Conservation (phyloP, 306 rosid species). For the Abrus precatorius region DNA sequence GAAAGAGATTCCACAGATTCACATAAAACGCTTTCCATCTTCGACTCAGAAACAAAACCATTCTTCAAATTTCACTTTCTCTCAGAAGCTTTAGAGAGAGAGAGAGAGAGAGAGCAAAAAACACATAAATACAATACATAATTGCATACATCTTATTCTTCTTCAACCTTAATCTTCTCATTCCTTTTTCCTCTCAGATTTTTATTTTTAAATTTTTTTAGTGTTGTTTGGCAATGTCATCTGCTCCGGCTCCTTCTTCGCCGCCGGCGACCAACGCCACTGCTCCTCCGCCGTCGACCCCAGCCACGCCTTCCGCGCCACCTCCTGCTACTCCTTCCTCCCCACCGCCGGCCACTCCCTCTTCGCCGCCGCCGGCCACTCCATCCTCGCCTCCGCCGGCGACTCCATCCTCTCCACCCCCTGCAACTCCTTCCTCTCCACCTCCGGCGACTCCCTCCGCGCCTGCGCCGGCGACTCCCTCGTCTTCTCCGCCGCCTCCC, state of each 20-base stretch:
- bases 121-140: not conserved
- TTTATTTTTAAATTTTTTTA: not conserved
- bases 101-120: slow-evolving; percentile 52
- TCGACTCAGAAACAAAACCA: slow-evolving; percentile 10
- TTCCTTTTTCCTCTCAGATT: not conserved
- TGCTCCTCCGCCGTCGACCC: slow-evolving; percentile 58
- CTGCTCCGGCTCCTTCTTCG: slow-evolving; percentile 64
- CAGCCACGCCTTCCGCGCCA: slow-evolving; percentile 40
- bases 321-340: slow-evolving; percentile 40
- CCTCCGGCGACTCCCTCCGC: slow-evolving; percentile 51
- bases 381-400: slow-evolving; percentile 57
- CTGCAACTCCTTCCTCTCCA: slow-evolving; percentile 47
- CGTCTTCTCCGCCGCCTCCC: slow-evolving; percentile 23
- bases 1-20: slow-evolving; percentile 24
- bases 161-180: not conserved
- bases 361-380: slow-evolving; percentile 53
- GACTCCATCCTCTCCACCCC: slow-evolving; percentile 45
- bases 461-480: slow-evolving; percentile 52
- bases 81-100: slow-evolving; percentile 23
- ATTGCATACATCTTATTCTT: not conserved
- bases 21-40: slow-evolving; percentile 29
- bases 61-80: not conserved
- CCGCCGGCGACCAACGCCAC: slow-evolving; percentile 52
- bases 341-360: slow-evolving; percentile 50
- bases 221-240: slow-evolving; percentile 53